Evolutionary conservation across 306 rosid genomes (phyloP), one percentile per base, ranked within the genome.

Genomic region (Vicia villosa): DNA sequence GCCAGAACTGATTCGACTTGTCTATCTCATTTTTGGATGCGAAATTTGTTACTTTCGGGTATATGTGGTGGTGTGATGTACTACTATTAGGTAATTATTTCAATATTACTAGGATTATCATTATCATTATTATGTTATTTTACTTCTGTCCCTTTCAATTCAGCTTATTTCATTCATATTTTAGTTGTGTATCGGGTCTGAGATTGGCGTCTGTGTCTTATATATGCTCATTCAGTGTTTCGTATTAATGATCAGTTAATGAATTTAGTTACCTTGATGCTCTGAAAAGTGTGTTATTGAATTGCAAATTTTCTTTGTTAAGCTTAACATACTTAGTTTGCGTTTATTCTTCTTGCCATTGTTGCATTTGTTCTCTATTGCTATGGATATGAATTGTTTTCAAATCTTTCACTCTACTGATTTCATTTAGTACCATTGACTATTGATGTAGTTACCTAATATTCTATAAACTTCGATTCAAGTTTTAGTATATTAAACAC

Each of bases 1-100:
- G 69, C 41, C 77, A 90, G 76, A 74, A 73, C 79, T 90, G 96
- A 87, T 85, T 66, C 13, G 10, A 45, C 55, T 10, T 69, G 69
- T 55, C 32, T 6, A 37, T 79, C 73, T 45, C 57, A 63, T 68
- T 82, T 80, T 75, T 63, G 71, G 28, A 69, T 54, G 21, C 49
- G 5, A 28, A 47, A 63, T 50, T 68, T 43, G 51, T 30, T 15
- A 67, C 47, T 69, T 72, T 57, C 67, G 68, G 77, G 50, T 83
- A 67, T 77, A 70, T 64, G 71, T 17, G 72, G 73, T 75, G 34
- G 28, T 76, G 56, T 30, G 51, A 4, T 70, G 49, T 40, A 66
- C 10, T 59, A 37, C 54, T 63, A 6, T 63, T 70, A 59, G 79
- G 54, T 83, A 34, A 50, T 79, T 76, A 2, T 49, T 72, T 62